Conservation (phyloP, 2,329 filamentous ascomycete genomes). For the Hymenoscyphus linearis region DNA sequence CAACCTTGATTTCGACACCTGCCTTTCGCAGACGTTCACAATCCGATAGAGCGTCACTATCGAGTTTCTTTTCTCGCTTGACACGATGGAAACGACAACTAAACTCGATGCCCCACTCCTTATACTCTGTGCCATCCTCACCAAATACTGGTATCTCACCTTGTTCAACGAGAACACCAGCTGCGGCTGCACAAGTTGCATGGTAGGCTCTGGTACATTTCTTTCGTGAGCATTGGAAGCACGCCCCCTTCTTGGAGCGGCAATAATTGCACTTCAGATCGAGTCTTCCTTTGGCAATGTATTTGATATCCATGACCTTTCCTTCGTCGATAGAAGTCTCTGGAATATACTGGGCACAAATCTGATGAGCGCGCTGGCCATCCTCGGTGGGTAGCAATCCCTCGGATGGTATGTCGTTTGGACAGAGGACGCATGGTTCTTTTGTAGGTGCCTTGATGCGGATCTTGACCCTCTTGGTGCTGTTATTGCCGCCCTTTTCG, state of each 20-base stretch:
- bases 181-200: slow-evolving; percentile 86
- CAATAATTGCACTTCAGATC: slow-evolving; percentile 95
- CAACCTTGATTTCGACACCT: slow-evolving; percentile 61
- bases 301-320: slow-evolving; percentile 69
- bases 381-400: slow-evolving; percentile 75
- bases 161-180: slow-evolving; percentile 86
- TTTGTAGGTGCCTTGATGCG: slow-evolving; percentile 63
- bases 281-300: slow-evolving; percentile 78
- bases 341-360: slow-evolving; percentile 86
- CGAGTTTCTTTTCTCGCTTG: slow-evolving; percentile 73
- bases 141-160: slow-evolving; percentile 81
- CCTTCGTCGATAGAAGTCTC: slow-evolving; percentile 82
- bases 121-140: slow-evolving; percentile 88
- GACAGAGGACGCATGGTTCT: slow-evolving; percentile 85
- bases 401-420: slow-evolving; percentile 78
- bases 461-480: slow-evolving; percentile 70
- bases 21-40: slow-evolving; percentile 63
- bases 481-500: slow-evolving; percentile 36
- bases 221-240: slow-evolving; percentile 93
- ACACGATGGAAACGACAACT: slow-evolving; percentile 90
- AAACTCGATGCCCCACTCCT: slow-evolving; percentile 85
- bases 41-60: slow-evolving; percentile 63
- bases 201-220: slow-evolving; percentile 94
- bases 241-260: slow-evolving; percentile 88
- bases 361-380: slow-evolving; percentile 77